These are phyloP conservation scores for Sergeia podlipaevii DNA, from an alignment of 208 protist species.

Conservation along the genomic window DNA sequence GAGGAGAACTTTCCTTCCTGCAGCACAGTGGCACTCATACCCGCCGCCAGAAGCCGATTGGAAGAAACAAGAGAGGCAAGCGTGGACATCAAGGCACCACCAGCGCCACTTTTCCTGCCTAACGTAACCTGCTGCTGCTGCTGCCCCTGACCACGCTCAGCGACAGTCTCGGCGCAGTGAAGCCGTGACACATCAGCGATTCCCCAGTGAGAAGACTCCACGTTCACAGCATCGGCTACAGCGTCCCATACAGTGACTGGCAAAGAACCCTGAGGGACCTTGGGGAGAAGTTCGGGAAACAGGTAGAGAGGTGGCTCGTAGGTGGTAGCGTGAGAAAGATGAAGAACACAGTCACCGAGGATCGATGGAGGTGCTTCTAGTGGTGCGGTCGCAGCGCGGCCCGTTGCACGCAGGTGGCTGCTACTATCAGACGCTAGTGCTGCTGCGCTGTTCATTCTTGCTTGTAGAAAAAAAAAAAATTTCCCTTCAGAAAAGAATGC, in stretches of 20 bases:
- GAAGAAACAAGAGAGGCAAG: conserved; percentile 64
- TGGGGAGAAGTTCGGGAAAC: conserved; percentile 75
- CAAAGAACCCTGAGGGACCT: conserved; percentile 59
- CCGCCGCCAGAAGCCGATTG: conserved; percentile 51
- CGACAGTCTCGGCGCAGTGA: neutral
- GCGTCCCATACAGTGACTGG: conserved; percentile 66
- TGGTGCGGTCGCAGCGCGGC: neutral
- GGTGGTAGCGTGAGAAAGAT: conserved; percentile 41
- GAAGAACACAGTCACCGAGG: conserved; percentile 64
- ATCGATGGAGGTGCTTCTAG: conserved; percentile 10
- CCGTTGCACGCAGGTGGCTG: neutral
- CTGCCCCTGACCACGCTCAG: neutral
- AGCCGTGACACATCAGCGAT: conserved; percentile 54
- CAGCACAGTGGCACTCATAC: conserved; percentile 46
- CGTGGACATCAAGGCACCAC: conserved; percentile 6
- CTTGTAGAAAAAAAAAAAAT: neutral
- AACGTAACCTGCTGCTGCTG: conserved; percentile 1
- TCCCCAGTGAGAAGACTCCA: conserved; percentile 64
- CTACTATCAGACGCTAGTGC: no score
- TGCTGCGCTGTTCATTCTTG: conserved; percentile 8
- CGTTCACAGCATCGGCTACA: conserved; percentile 70
- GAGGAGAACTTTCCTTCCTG: conserved; percentile 58
- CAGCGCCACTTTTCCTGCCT: neutral
- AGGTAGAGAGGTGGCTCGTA: conserved; percentile 89
- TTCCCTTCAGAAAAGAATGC: no score